A percentile compares a stretch with the other conserved stretches of the same genome.
These are phyloP conservation scores for Gonapodya prolifera DNA, from an alignment of 192 early-diverging fungal genomes.

Conservation along the genomic window DNA sequence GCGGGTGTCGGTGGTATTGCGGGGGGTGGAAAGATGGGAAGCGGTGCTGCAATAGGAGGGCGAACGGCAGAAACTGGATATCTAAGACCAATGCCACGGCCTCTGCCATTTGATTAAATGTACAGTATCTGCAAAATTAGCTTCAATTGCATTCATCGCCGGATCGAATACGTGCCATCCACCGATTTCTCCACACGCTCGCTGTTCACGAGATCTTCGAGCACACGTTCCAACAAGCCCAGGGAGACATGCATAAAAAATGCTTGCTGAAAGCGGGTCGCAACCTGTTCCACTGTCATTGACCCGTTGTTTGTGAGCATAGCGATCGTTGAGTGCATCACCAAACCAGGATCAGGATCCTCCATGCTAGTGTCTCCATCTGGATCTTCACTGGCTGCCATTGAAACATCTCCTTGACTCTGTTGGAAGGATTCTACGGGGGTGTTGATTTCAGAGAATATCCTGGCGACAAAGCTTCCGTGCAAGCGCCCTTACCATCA, in stretches of 20 bases:
- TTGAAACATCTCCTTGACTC: neutral
- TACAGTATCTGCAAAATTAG: neutral
- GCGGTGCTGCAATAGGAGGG: conserved; percentile 4
- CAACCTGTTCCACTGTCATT: neutral
- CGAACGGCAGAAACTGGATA: conserved; percentile 3
- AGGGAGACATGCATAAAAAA: neutral
- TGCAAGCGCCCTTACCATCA: too few species aligned
- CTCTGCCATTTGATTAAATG: conserved; percentile 33
- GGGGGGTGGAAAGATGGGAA: conserved; percentile 5
- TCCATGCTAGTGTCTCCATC: too few species aligned
- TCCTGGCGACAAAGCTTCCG: too few species aligned
- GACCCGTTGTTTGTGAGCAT: neutral
- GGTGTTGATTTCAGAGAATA: too few species aligned
- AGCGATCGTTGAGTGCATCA: too few species aligned
- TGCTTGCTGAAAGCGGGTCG: neutral
- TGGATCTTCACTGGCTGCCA: neutral
- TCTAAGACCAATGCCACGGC: conserved; percentile 13
- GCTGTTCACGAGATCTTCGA: neutral
- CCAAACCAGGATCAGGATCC: too few species aligned
- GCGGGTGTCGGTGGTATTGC: neutral
- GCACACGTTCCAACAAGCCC: neutral
- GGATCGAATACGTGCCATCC: neutral
- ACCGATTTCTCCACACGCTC: neutral
- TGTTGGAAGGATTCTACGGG: neutral
- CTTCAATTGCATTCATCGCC: neutral